A percentile compares a stretch with the other conserved stretches of the same genome.
Conservation (phyloP, 345 rosid genomes). For the Salix brachista region DNA sequence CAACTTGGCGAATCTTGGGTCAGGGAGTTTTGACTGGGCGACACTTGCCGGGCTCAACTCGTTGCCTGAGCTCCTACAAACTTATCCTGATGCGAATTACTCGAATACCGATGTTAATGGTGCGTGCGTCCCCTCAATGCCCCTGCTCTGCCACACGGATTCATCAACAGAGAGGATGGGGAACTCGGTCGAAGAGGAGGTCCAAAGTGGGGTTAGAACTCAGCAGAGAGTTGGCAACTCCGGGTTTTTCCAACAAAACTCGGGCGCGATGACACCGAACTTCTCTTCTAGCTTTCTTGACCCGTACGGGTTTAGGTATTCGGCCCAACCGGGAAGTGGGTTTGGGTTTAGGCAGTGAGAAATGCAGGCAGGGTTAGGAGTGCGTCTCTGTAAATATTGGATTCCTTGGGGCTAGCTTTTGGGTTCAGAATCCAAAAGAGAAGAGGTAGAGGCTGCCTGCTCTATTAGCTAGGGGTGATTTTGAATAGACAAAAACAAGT, state of each 20-base stretch:
- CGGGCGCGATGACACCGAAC: slow-evolving; percentile 37
- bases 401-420: slow-evolving; percentile 31
- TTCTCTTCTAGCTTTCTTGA: slow-evolving; percentile 35
- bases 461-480: background rate
- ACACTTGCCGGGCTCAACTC: slow-evolving; percentile 50
- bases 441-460: background rate
- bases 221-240: slow-evolving; percentile 27
- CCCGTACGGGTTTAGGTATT: slow-evolving; percentile 49
- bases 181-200: slow-evolving; percentile 52
- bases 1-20: slow-evolving; percentile 31
- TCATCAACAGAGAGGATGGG: slow-evolving; percentile 3
- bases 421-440: slow-evolving; percentile 2
- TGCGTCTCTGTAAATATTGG: slow-evolving; percentile 5
- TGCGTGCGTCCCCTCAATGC: slow-evolving; percentile 33
- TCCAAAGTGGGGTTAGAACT: slow-evolving; percentile 55
- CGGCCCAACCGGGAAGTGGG: slow-evolving; percentile 39
- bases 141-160: slow-evolving; percentile 24
- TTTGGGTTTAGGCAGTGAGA: slow-evolving; percentile 52
- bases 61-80: slow-evolving; percentile 40
- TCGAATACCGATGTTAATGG: slow-evolving; percentile 12
- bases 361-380: background rate
- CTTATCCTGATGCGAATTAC: slow-evolving; percentile 35
- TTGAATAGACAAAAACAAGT: too few species aligned
- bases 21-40: slow-evolving; percentile 75
- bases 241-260: slow-evolving; percentile 21